These are phyloP conservation scores for Psidium guajava DNA, from an alignment of 345 rosid genomes.

Conservation along the genomic window DNA sequence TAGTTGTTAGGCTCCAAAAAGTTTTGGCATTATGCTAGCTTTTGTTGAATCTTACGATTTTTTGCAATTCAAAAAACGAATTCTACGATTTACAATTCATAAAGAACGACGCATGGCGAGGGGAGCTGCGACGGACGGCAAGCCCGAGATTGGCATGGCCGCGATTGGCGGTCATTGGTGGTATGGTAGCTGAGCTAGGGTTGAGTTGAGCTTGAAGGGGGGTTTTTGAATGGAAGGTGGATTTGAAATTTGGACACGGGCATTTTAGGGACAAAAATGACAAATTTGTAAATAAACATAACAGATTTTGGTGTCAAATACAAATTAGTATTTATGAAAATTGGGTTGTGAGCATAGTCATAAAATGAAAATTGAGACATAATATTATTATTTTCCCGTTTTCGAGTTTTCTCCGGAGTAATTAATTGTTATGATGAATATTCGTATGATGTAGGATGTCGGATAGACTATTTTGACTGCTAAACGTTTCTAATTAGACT, in stretches of 20 bases:
- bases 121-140: no score
- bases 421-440: background rate
- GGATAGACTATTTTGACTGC: background rate
- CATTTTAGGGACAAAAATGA: no score
- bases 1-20: no score
- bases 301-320: background rate
- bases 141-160: background rate
- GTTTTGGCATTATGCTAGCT: no score
- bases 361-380: background rate
- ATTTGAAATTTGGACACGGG: background rate
- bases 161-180: background rate
- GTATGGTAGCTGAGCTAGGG: fast-evolving
- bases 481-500: background rate
- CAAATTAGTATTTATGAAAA: background rate
- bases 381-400: background rate
- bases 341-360: background rate
- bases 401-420: background rate
- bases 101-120: no score
- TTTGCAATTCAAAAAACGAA: no score
- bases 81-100: no score
- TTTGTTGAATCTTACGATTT: no score
- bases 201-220: background rate
- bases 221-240: no score
- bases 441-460: background rate
- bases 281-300: background rate